Evolutionary conservation across 2,329 filamentous ascomycete species (phyloP).

Genomic region (Emmonsiellopsis sp.): DNA sequence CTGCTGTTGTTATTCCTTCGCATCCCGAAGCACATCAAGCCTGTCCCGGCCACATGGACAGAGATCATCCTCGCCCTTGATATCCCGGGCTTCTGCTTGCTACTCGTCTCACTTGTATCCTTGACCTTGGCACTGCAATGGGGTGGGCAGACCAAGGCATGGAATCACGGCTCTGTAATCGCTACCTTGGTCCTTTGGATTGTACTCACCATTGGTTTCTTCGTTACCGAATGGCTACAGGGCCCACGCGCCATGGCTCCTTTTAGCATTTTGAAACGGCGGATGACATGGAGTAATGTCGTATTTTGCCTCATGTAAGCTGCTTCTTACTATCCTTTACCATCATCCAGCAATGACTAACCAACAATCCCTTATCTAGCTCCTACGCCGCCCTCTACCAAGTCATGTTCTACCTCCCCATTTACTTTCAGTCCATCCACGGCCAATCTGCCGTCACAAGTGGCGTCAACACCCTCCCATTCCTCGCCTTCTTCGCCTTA

Average conservation of each 20-base stretch:
- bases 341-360: not conserved
- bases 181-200: slow-evolving; percentile 16
- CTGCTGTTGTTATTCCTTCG: slow-evolving; percentile 4
- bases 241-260: slow-evolving; percentile 6
- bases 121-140: slow-evolving; percentile 21
- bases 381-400: slow-evolving; percentile 10
- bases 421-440: slow-evolving; percentile 17
- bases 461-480: slow-evolving; percentile 17
- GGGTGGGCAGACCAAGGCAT: slow-evolving; percentile 17
- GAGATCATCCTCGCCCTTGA: slow-evolving; percentile 18
- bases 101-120: slow-evolving; percentile 18
- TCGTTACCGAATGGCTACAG: slow-evolving; percentile 10
- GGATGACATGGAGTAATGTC: slow-evolving; percentile 7
- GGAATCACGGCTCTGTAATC: slow-evolving; percentile 16
- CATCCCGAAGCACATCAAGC: slow-evolving; percentile 9
- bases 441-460: slow-evolving; percentile 12
- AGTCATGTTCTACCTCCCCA: slow-evolving; percentile 16
- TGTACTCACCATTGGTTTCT: slow-evolving; percentile 15
- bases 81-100: slow-evolving; percentile 15
- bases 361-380: slow-evolving; percentile 4
- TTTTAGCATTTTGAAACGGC: slow-evolving; percentile 6
- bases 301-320: slow-evolving; percentile 10
- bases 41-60: slow-evolving; percentile 4
- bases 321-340: not conserved
- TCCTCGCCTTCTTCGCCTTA: slow-evolving; percentile 13